Evolutionary conservation across 1,139 yeast genomes (phyloP).

Genomic region (Protomyces pachydermus): DNA sequence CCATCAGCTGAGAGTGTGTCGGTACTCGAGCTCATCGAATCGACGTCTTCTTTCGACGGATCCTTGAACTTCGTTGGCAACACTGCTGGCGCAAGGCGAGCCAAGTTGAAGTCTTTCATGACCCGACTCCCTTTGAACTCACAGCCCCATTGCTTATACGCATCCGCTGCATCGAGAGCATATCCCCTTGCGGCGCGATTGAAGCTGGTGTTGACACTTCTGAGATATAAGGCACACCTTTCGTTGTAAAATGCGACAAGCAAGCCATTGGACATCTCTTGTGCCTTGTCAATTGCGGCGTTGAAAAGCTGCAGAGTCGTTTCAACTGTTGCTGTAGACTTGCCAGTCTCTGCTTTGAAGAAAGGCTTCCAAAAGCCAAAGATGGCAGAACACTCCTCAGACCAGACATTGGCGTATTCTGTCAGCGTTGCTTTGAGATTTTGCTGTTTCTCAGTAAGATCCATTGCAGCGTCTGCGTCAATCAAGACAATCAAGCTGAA

Average conservation of each 20-base stretch:
- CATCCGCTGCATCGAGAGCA: background rate
- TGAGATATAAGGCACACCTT: slow-evolving; percentile 10
- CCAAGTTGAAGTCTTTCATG: background rate
- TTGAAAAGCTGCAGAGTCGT: background rate
- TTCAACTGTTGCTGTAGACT: background rate
- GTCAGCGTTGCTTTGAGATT: background rate
- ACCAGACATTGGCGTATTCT: background rate
- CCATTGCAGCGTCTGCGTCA: background rate
- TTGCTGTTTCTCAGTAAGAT: slow-evolving; percentile 1
- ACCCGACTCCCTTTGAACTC: background rate
- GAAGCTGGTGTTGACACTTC: background rate
- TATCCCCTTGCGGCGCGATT: background rate
- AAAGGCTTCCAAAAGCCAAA: slow-evolving; percentile 3
- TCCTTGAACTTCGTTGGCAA: background rate
- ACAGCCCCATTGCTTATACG: slow-evolving; percentile 14
- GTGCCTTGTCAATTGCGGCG: slow-evolving; percentile 8
- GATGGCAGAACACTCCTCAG: background rate
- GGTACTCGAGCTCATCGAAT: background rate
- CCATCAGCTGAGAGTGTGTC: background rate
- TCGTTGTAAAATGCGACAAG: slow-evolving; percentile 8
- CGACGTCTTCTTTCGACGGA: background rate
- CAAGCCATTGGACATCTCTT: background rate
- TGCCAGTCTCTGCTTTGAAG: slow-evolving; percentile 4
- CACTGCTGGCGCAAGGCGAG: background rate
- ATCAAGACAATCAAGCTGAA: background rate